A percentile compares a stretch with the other conserved stretches of the same genome.
Evolutionary conservation across 208 protist genomes (phyloP).

Genomic region (Trypanosoma cruzi): DNA sequence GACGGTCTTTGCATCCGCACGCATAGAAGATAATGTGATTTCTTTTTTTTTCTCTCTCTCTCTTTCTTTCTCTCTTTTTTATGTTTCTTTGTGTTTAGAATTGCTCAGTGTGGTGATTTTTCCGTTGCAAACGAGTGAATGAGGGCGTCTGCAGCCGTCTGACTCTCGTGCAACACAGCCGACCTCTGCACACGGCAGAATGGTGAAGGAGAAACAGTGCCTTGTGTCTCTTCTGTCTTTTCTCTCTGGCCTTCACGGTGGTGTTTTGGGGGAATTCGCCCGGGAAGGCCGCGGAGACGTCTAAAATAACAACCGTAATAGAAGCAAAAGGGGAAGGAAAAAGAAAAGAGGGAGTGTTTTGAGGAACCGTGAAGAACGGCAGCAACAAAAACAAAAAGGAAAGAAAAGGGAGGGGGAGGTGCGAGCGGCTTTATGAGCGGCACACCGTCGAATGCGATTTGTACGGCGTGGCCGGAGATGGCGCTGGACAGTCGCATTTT

Average conservation of each 20-base stretch:
- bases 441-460: slow-evolving; percentile 24
- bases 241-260: neutral
- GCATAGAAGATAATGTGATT: neutral
- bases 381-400: neutral
- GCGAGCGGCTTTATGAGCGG: neutral
- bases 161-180: no score
- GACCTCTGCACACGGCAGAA: neutral
- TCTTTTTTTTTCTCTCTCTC: neutral
- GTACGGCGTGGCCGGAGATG: slow-evolving; percentile 73
- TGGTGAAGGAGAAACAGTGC: neutral
- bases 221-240: neutral
- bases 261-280: neutral
- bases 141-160: no score
- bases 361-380: neutral
- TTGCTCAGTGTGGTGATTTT: no score
- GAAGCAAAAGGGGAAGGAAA: neutral
- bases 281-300: neutral
- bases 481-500: slow-evolving; percentile 78
- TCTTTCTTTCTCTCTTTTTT: neutral
- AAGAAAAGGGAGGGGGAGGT: neutral
- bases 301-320: neutral
- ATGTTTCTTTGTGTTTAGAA: neutral
- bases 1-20: neutral
- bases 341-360: no score
- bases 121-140: no score